Conservation (phyloP, 352 stramenopile genomes). For the Phytophthora niederhauseri region DNA sequence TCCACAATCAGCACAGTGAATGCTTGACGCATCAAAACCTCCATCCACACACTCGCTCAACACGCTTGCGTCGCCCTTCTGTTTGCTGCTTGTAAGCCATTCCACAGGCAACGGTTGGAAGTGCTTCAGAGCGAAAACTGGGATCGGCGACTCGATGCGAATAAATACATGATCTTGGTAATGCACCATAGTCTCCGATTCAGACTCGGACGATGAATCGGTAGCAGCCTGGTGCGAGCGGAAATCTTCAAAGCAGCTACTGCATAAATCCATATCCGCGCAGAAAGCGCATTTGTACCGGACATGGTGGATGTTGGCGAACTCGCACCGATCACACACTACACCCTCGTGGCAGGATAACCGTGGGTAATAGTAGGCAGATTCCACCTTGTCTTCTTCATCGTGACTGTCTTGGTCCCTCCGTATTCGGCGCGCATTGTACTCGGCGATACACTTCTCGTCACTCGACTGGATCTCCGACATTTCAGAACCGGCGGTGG, state of each 20-base stretch:
- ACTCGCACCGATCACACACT: constrained; percentile 72
- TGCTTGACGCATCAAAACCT: constrained; percentile 2
- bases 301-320: constrained; percentile 54
- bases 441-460: constrained; percentile 26
- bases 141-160: constrained; percentile 63
- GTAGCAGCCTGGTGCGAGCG: constrained; percentile 30
- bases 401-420: constrained; percentile 1
- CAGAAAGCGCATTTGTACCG: constrained; percentile 82
- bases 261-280: constrained; percentile 75
- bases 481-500: constrained; percentile 19
- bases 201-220: constrained; percentile 21
- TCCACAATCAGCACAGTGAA: constrained; percentile 41
- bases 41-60: constrained; percentile 11
- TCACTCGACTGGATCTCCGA: constrained; percentile 33
- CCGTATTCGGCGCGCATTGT: constrained; percentile 24
- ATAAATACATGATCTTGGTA: constrained; percentile 67
- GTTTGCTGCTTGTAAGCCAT: constrained; percentile 33
- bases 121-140: constrained; percentile 64
- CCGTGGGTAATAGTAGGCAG: constrained; percentile 53
- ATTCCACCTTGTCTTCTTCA: constrained; percentile 1
- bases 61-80: constrained; percentile 9
- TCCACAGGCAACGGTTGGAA: constrained; percentile 46
- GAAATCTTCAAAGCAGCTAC: constrained; percentile 61
- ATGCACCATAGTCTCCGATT: constrained; percentile 42
- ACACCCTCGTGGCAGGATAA: constrained; percentile 65